Evolutionary conservation across 805 yeast genomes (phyloP).

Genomic region (Teunomyces tritomae): DNA sequence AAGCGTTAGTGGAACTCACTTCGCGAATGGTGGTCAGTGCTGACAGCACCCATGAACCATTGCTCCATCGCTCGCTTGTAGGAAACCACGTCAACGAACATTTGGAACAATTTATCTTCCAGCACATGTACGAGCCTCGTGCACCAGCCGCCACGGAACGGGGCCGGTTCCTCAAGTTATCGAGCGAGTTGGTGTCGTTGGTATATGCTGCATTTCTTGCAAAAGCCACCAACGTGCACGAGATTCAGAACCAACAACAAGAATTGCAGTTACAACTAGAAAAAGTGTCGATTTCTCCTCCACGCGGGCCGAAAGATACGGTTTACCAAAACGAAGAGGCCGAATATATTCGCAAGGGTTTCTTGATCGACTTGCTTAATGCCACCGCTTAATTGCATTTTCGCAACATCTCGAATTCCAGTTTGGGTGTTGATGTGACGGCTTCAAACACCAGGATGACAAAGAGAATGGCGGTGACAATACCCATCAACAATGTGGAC

Average conservation of each 20-base stretch:
- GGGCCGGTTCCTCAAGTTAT: constrained; percentile 22
- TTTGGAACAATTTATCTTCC: constrained; percentile 3
- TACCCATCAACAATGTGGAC: constrained; percentile 41
- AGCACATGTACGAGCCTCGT: background rate
- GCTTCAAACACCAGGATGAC: constrained; percentile 39
- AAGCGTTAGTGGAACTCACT: constrained; percentile 11
- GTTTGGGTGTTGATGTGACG: constrained; percentile 24
- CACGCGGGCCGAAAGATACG: constrained; percentile 6
- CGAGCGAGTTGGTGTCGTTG: constrained; percentile 15
- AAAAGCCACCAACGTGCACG: constrained; percentile 2
- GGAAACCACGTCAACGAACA: constrained; percentile 13
- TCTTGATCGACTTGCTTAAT: constrained; percentile 18
- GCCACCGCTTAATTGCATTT: background rate
- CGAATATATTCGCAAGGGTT: constrained; percentile 20
- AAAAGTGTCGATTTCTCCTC: background rate
- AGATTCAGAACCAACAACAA: constrained; percentile 1
- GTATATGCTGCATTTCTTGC: constrained; percentile 15
- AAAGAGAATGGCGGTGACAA: constrained; percentile 34
- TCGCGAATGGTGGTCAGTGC: constrained; percentile 4
- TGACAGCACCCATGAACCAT: background rate
- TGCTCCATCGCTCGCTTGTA: constrained; percentile 15
- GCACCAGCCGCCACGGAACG: background rate
- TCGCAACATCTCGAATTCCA: background rate
- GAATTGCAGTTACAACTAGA: constrained; percentile 8
- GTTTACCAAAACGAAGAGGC: constrained; percentile 19